phyloP scores from a whole-genome alignment of 352 stramenopile genomes.

The Phytopythium chamaehyphon region DNA sequence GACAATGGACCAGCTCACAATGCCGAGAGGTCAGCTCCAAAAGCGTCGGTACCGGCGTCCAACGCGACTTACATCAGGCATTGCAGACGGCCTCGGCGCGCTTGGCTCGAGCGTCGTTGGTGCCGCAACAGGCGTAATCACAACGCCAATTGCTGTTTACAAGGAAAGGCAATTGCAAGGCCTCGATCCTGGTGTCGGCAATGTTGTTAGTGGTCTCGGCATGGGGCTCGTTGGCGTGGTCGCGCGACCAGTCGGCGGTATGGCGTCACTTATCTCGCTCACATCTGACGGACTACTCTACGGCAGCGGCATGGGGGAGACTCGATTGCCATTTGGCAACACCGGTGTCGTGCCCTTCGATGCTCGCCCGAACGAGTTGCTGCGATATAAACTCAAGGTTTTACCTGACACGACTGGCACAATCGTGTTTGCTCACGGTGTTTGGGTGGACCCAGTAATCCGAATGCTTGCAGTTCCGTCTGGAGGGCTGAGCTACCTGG shows the following conservation, averaged over 20 bases:
- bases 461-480: conserved; percentile 15
- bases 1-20: conserved; percentile 77
- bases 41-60: conserved; percentile 63
- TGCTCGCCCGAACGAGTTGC: conserved; percentile 55
- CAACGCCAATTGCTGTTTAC: conserved; percentile 71
- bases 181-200: conserved; percentile 49
- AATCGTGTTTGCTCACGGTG: conserved; percentile 59
- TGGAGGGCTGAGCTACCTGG: conserved; percentile 23
- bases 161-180: conserved; percentile 63
- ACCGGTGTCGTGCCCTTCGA: conserved; percentile 29
- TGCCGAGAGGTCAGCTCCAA: conserved; percentile 55
- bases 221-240: conserved; percentile 81
- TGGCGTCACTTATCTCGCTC: conserved; percentile 75
- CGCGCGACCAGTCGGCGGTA: conserved; percentile 66
- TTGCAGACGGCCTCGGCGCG: conserved; percentile 61
- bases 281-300: conserved; percentile 73
- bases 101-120: conserved; percentile 74
- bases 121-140: conserved; percentile 70
- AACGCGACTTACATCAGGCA: conserved; percentile 53
- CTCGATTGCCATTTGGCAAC: conserved; percentile 28
- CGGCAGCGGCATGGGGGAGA: conserved; percentile 43
- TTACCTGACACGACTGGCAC: conserved; percentile 40
- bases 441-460: conserved; percentile 43
- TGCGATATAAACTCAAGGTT: conserved; percentile 80
- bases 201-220: conserved; percentile 64